These are phyloP conservation scores for Neofusicoccum sp. DNA, from an alignment of 2,329 filamentous ascomycete species.

Conservation along the genomic window DNA sequence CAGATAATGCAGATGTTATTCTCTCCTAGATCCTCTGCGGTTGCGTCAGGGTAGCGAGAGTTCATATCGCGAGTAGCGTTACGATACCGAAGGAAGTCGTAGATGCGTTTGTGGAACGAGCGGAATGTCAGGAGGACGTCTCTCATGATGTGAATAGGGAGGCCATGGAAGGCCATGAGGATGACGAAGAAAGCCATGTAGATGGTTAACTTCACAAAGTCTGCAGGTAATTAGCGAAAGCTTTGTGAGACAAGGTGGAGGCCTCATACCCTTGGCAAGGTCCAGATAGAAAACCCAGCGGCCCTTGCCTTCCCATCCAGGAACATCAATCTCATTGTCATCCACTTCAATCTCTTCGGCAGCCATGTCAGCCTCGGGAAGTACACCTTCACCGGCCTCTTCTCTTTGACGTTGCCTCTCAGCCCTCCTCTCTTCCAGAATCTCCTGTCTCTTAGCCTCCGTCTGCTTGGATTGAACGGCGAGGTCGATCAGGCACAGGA, in stretches of 20 bases:
- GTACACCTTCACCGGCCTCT: slow-evolving; percentile 33
- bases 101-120: slow-evolving; percentile 86
- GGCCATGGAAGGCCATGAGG: slow-evolving; percentile 86
- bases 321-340: slow-evolving; percentile 91
- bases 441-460: slow-evolving; percentile 58
- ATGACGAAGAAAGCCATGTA: slow-evolving; percentile 93
- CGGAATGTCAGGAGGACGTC: slow-evolving; percentile 92
- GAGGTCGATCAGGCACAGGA: slow-evolving; percentile 74
- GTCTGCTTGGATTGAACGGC: slow-evolving; percentile 74
- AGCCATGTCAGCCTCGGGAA: slow-evolving; percentile 34
- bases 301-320: slow-evolving; percentile 94
- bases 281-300: slow-evolving; percentile 89
- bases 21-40: slow-evolving; percentile 74
- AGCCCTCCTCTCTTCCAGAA: slow-evolving; percentile 48
- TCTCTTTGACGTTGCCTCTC: slow-evolving; percentile 47
- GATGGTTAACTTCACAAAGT: slow-evolving; percentile 86
- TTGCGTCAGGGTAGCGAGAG: slow-evolving; percentile 83
- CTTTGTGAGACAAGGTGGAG: neutral
- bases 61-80: slow-evolving; percentile 95
- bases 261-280: slow-evolving; percentile 67
- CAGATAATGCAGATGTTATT: slow-evolving; percentile 98
- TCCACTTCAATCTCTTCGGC: slow-evolving; percentile 72
- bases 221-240: slow-evolving; percentile 43
- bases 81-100: slow-evolving; percentile 83
- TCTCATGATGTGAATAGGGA: slow-evolving; percentile 94